A percentile compares a stretch with the other conserved stretches of the same genome.
Evolutionary conservation across 164 flowering plant species (phyloP).

Genomic region (Magnolia kwangsiensis): DNA sequence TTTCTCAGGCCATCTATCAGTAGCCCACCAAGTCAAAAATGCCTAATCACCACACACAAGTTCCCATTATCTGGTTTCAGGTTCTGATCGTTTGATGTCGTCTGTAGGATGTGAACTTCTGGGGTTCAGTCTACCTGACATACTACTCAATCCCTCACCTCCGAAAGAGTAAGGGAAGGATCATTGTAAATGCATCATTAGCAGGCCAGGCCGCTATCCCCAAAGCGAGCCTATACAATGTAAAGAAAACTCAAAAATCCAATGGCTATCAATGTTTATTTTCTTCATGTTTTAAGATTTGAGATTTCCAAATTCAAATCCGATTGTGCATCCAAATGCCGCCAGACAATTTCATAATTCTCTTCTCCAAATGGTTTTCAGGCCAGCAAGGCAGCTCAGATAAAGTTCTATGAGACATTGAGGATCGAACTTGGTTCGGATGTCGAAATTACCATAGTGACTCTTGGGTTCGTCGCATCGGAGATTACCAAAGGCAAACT

Average conservation of each 20-base stretch:
- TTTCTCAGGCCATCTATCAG: too few relatives aligned
- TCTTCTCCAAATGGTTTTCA: conserved; percentile 10
- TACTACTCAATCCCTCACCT: conserved; percentile 48
- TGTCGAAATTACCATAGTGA: conserved; percentile 43
- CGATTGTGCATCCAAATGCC: background rate
- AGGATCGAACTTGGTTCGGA: conserved; percentile 48
- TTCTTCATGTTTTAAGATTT: background rate
- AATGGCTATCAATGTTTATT: background rate
- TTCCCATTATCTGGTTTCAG: too few relatives aligned
- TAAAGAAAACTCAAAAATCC: conserved; percentile 9
- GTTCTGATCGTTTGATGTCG: background rate
- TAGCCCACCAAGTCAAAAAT: too few relatives aligned
- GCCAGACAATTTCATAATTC: background rate
- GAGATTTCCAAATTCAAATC: background rate
- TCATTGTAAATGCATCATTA: conserved; percentile 32
- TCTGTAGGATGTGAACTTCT: conserved; percentile 48
- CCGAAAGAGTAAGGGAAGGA: conserved; percentile 41
- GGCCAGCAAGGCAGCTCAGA: conserved; percentile 73
- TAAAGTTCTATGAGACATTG: conserved; percentile 46
- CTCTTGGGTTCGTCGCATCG: conserved; percentile 55
- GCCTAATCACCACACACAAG: too few relatives aligned
- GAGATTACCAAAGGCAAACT: conserved; percentile 49
- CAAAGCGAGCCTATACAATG: conserved; percentile 37
- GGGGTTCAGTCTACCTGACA: conserved; percentile 52
- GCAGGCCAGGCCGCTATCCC: conserved; percentile 38